phyloP scores from a whole-genome alignment of 1,284 basidiomycete species.

The Papiliotrema nemorosa region DNA sequence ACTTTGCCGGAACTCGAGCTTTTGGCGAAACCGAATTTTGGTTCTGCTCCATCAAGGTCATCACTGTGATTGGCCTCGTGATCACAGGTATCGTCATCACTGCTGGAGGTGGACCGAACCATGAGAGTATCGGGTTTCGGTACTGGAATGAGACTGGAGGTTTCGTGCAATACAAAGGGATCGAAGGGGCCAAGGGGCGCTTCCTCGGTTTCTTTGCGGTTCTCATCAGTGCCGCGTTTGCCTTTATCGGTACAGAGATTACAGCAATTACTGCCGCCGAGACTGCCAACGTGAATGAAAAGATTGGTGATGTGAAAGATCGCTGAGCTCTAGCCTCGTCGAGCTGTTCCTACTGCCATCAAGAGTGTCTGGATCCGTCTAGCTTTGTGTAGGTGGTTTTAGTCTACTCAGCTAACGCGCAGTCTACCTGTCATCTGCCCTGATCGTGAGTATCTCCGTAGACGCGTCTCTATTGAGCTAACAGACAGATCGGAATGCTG shows the following conservation, averaged over 20 bases:
- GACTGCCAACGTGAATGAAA: slow-evolving; percentile 55
- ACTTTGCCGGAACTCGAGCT: slow-evolving; percentile 68
- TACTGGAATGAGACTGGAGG: slow-evolving; percentile 54
- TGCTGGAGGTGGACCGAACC: slow-evolving; percentile 47
- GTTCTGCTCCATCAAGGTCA: slow-evolving; percentile 67
- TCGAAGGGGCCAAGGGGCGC: slow-evolving; percentile 46
- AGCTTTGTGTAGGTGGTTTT: too few species aligned
- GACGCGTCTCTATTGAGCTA: too few species aligned
- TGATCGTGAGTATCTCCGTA: slow-evolving; percentile 54
- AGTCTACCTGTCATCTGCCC: too few species aligned
- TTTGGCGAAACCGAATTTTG: slow-evolving; percentile 50
- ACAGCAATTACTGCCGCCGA: slow-evolving; percentile 52
- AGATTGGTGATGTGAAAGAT: too few species aligned
- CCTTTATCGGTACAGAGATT: slow-evolving; percentile 48
- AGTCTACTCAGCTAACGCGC: too few species aligned
- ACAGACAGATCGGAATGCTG: slow-evolving; percentile 72
- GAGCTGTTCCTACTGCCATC: slow-evolving; percentile 73
- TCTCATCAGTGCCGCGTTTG: slow-evolving; percentile 48
- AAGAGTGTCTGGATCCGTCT: slow-evolving; percentile 73
- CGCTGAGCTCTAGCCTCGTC: too few species aligned
- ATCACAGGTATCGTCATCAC: slow-evolving; percentile 64
- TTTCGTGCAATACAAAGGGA: slow-evolving; percentile 47
- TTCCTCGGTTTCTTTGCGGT: slow-evolving; percentile 57
- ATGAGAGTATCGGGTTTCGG: slow-evolving; percentile 46
- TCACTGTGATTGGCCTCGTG: slow-evolving; percentile 60